Base-by-base conservation (phyloP, 306 rosid genomes). In the Prunus fruticosa region DNA sequence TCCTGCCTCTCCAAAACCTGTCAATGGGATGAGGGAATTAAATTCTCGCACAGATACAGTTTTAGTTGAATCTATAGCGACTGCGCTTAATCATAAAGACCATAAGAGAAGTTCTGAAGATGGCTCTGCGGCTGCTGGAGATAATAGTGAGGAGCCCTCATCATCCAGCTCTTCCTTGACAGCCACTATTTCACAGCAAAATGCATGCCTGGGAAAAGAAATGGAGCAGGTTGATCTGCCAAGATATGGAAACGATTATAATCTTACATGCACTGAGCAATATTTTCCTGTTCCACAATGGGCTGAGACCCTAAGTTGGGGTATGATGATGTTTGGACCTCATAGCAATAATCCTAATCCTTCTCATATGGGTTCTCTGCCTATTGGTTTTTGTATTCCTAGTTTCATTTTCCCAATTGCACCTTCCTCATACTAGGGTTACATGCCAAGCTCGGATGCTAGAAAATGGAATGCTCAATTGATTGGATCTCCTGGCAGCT, bases 301-400 rank as follows among this genome's bases (percentile, higher is more conserved):
- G 88, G 67, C 85, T 67, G 81, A 71, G 87, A 86, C 61, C 70
- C 82, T 83, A 11, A 82, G 85, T 45, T 89, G 91, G 91, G 82
- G 82, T 57, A 25, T 79, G 30, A 45, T 75, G 88, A 67, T 75
- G 38, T 76, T 77, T 72, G 74, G 82, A 46, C 76, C 83, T 0
- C 34, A 63, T 75, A 69, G 67, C 71, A 57, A 30, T 46, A 70
- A 66, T 69, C 72, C 87, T 1, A 58, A 20, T 82, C 76, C 82
- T 76, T 53, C 74, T 52, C 71, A 66, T 50, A 38, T 74, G 70
- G 74, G 67, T 68, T 71, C 84, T 53, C 64, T 82, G 56, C 78
- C 87, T 63, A 69, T 74, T 18, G 69, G 86, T 32, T 82, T 84
- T 67, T 75, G 75, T 62, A 60, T 67, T 46, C 87, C 91, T 50